A percentile compares a stretch with the other conserved stretches of the same genome.
These are phyloP conservation scores for Udeniomyces megalosporus DNA, from an alignment of 768 basidiomycete genomes.

Conservation along the genomic window DNA sequence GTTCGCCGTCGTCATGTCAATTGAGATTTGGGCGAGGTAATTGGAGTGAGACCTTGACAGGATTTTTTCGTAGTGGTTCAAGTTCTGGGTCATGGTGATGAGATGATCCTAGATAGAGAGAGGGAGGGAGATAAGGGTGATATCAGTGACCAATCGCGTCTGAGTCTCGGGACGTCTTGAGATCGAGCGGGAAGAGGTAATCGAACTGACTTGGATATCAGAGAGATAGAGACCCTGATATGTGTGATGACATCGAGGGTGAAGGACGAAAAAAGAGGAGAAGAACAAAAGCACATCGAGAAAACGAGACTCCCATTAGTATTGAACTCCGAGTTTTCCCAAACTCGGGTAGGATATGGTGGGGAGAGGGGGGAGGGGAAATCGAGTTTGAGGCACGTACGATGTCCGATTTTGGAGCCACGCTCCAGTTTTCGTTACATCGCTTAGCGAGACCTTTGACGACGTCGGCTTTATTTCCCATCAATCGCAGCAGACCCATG, in stretches of 20 bases:
- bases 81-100: conserved; percentile 98
- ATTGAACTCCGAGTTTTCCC: no score
- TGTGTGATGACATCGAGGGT: not conserved
- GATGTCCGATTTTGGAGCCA: conserved; percentile 94
- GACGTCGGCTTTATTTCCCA: conserved; percentile 99
- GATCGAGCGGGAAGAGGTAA: not conserved
- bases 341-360: not conserved
- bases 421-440: conserved; percentile 38
- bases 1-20: conserved; percentile 94
- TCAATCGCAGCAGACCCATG: conserved; percentile 86
- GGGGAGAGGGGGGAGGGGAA: not conserved
- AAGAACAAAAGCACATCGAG: no score
- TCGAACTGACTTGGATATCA: conserved; percentile 53
- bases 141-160: not conserved
- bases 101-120: conserved; percentile 54
- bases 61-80: conserved; percentile 98
- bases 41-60: conserved; percentile 96
- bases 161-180: not conserved
- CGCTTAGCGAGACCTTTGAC: conserved; percentile 92
- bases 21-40: conserved; percentile 97
- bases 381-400: not conserved
- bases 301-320: no score
- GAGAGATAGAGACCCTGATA: conserved; percentile 81
- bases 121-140: not conserved
- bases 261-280: not conserved